phyloP scores from a whole-genome alignment of 768 basidiomycete genomes.

The Pisolithus tinctorius region DNA sequence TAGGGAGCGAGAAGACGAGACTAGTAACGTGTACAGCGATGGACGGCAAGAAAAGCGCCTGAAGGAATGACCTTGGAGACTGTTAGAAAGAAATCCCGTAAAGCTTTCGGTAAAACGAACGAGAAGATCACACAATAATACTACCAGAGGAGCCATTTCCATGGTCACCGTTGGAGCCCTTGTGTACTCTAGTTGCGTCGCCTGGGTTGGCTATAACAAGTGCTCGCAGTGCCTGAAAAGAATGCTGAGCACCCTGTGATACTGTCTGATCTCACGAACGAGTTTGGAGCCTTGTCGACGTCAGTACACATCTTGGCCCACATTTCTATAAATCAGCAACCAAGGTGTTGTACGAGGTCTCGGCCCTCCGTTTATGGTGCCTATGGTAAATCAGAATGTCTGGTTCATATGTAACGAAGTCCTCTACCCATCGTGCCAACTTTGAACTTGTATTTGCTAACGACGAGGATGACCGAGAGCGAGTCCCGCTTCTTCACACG shows the following conservation, averaged over 20 bases:
- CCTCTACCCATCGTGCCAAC: constrained; percentile 79
- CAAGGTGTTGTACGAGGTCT: constrained; percentile 91
- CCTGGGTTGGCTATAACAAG: constrained; percentile 46
- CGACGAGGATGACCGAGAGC: constrained; percentile 93
- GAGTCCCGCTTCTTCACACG: constrained; percentile 95
- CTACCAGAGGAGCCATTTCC: constrained; percentile 64
- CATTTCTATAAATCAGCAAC: constrained; percentile 92
- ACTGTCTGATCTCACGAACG: constrained; percentile 88
- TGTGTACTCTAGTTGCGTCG: constrained; percentile 44
- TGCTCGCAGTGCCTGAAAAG: constrained; percentile 62
- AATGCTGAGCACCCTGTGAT: constrained; percentile 64
- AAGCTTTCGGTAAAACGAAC: background rate
- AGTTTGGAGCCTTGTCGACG: constrained; percentile 95
- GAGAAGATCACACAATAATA: constrained; percentile 41
- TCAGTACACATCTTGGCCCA: constrained; percentile 96
- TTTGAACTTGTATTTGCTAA: constrained; percentile 97
- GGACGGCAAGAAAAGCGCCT: constrained; percentile 5
- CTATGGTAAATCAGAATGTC: no score
- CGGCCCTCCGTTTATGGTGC: constrained; percentile 69
- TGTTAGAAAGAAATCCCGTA: constrained; percentile 5
- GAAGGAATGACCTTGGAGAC: constrained; percentile 1
- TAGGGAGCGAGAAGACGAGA: constrained; percentile 3
- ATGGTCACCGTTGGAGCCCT: constrained; percentile 39
- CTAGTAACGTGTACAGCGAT: constrained; percentile 9
- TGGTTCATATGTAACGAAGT: no score